phyloP scores from a whole-genome alignment of 2,329 filamentous ascomycete genomes.

The Aspergillus texensis region DNA sequence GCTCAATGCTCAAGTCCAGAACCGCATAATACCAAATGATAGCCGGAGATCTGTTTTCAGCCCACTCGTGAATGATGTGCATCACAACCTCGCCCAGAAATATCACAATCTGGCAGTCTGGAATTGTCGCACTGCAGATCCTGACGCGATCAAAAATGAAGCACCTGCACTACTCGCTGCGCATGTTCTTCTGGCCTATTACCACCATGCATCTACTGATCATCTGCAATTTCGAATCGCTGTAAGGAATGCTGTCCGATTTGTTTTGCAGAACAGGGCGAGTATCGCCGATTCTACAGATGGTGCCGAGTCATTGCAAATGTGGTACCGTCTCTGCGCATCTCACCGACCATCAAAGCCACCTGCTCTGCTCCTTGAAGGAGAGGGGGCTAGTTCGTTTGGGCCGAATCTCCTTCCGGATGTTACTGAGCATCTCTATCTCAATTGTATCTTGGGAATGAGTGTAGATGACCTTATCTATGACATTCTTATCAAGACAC shows the following conservation, averaged over 20 bases:
- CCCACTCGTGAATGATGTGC: slow-evolving; percentile 6
- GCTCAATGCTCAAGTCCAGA: slow-evolving; percentile 16
- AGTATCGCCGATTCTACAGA: neutral
- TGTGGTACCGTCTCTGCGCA: slow-evolving; percentile 26
- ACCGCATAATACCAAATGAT: neutral
- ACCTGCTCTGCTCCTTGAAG: slow-evolving; percentile 21
- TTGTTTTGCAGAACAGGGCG: slow-evolving; percentile 7
- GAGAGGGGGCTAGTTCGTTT: slow-evolving; percentile 15
- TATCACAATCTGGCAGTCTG: slow-evolving; percentile 10
- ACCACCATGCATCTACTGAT: slow-evolving; percentile 20
- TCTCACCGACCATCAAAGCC: slow-evolving; percentile 22
- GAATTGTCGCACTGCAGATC: neutral
- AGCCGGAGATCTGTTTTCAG: slow-evolving; percentile 7
- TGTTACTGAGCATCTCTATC: slow-evolving; percentile 18
- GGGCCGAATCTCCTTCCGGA: slow-evolving; percentile 13
- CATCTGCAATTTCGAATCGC: slow-evolving; percentile 16
- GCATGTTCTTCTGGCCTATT: slow-evolving; percentile 16
- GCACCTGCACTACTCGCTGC: slow-evolving; percentile 7
- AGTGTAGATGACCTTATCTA: slow-evolving; percentile 24
- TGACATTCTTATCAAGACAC: slow-evolving; percentile 25
- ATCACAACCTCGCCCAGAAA: slow-evolving; percentile 8
- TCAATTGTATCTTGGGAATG: slow-evolving; percentile 21
- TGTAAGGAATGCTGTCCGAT: slow-evolving; percentile 14
- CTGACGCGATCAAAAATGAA: neutral
- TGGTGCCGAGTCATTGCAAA: slow-evolving; percentile 16